Conservation (phyloP, 1,139 yeast species). For the Kodamaea derodonti region DNA sequence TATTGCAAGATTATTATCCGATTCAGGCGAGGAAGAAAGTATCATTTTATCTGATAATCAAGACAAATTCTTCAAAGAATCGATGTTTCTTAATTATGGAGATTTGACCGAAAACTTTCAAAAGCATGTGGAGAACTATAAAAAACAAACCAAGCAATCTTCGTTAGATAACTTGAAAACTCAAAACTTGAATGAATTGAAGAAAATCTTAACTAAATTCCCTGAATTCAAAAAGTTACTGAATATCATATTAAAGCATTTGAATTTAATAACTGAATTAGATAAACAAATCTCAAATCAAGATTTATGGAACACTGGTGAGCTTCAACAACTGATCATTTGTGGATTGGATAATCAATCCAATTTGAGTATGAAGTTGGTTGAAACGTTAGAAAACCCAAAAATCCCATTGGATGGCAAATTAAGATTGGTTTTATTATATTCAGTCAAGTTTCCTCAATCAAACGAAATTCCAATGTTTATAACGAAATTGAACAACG, state of each 20-base stretch:
- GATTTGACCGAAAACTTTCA: slow-evolving; percentile 89
- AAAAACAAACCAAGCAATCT: slow-evolving; percentile 67
- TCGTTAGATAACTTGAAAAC: slow-evolving; percentile 55
- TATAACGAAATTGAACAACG: slow-evolving; percentile 26
- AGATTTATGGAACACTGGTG: slow-evolving; percentile 81
- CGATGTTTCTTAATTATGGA: slow-evolving; percentile 89
- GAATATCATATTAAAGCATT: slow-evolving; percentile 89
- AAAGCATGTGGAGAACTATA: slow-evolving; percentile 79
- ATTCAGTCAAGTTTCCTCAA: slow-evolving; percentile 58
- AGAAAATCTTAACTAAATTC: slow-evolving; percentile 81
- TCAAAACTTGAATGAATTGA: slow-evolving; percentile 81
- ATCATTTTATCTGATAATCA: slow-evolving; percentile 53
- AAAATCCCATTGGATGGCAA: slow-evolving; percentile 28
- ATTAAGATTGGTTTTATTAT: slow-evolving; percentile 59
- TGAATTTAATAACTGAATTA: slow-evolving; percentile 81
- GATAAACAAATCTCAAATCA: slow-evolving; percentile 61
- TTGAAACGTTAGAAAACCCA: slow-evolving; percentile 24
- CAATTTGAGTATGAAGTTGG: slow-evolving; percentile 23
- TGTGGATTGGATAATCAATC: slow-evolving; percentile 49
- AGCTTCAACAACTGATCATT: slow-evolving; percentile 80
- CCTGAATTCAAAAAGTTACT: slow-evolving; percentile 90
- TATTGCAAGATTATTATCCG: slow-evolving; percentile 61
- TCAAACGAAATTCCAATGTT: slow-evolving; percentile 23
- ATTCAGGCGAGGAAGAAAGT: slow-evolving; percentile 45
- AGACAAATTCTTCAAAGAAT: slow-evolving; percentile 72